Evolutionary conservation across 73 alveolate genomes (phyloP), one percentile per base, ranked within the genome.

Genomic region (Paramecium sexaurelia): DNA sequence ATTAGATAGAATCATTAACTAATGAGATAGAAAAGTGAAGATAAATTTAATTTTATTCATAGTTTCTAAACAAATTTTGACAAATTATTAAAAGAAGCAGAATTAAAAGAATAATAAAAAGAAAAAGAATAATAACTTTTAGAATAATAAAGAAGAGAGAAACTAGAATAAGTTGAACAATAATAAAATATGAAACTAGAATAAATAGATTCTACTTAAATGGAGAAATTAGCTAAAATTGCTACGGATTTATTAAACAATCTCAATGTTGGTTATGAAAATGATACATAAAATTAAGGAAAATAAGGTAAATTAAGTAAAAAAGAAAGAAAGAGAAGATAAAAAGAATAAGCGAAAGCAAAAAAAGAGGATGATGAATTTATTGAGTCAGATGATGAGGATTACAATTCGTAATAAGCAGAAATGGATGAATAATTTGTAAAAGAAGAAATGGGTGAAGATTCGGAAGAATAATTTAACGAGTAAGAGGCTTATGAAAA

Each of bases 381-480:
- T 13, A 22, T 78, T 20, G 90, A 78, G 19, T 78, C 90, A 20
- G 90, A 78, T 2, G 90, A 78, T 78, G 90, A 78, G 41, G 43
- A 32, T 29, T 78, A 78, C 6, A 43, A 43, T 78, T 78, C 73
- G 8, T 1, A 78, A 41, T 37, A 41, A 43, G 90, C 90, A 11
- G 43, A 41, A 78, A 24, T 19, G n/a, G 90, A 78, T 37, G 90
- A 78, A 41, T 11, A 40, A 19, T 41, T 13, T 20, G 73, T 27
- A 13, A 78, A 78, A 40, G 40, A 40, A 0, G 90, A 78, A 11
- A 19, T 78, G 3, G 90, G 90, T 5, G 55, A 71, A 1, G 90
- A 78, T 43, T 41, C 75, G 1, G 90, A 78, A 45, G 71, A 78
- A 40, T 11, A 78, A 41, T 45, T 78, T 0, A 43, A 78, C 15